Evolutionary conservation across 257 asterid genomes (phyloP), one percentile per base, ranked within the genome.

Genomic region (Solanum phureja): DNA sequence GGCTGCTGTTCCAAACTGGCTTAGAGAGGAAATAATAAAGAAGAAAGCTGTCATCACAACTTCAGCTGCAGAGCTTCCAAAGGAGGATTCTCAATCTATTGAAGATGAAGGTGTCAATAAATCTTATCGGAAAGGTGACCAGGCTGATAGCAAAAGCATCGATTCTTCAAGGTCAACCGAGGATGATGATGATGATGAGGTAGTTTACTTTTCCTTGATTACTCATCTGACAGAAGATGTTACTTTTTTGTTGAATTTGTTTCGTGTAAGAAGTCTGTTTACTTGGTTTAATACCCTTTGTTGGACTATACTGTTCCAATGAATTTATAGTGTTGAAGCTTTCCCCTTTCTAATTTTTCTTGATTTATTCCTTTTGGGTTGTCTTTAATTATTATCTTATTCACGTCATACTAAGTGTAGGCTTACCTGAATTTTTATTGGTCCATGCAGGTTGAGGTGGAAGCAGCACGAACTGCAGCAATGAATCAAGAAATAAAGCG

Each of bases 1-100:
- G 99, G 98, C 98, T 38, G 93, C 98, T 23, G 99, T 96, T 29
- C 99, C 99, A 89, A 96, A 93, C 91, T 96, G 99, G 99, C 97
- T 96, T 46, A 94, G 98, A 92, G 99, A 96, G 91, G 99, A 96
- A 92, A 95, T 97, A 83, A 97, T 95, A 68, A 97, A 96, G 91
- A 97, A 93, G 64, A 97, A 96, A 93, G 93, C 98, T 91, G 94
- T 90, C 89, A 92, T 97, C 86, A 86, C 98, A 40, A 95, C 92
- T 89, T 92, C 97, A 68, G 88, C 88, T 72, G 91, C 88, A 6
- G 96, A 89, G 60, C 86, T 89, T 60, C 90, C 68, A 56, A 91
- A 88, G 87, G 97, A 89, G 85, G 95, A 94, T 86, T 89, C 91
- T 46, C 92, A 90, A 83, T 93, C 94, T 87, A 83, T 89, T 87